Conservation (phyloP, 2,329 filamentous ascomycete species). For the Ramichloridium luteum region DNA sequence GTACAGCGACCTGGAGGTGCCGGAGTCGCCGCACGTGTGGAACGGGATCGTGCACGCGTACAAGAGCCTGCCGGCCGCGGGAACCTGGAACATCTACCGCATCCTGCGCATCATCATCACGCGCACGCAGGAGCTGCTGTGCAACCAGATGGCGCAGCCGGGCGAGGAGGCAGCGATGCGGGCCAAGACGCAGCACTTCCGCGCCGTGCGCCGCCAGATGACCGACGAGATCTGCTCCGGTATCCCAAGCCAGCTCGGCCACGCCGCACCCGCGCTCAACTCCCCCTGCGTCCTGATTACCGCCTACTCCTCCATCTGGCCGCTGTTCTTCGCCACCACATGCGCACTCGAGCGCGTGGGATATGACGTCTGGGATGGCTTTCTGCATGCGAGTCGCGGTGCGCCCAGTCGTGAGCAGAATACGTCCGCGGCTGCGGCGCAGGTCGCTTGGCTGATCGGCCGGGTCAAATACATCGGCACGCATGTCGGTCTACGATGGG, state of each 20-base stretch:
- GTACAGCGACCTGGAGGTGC: constrained; percentile 19
- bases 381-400: constrained; percentile 5
- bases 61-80: constrained; percentile 10
- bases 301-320: constrained; percentile 22
- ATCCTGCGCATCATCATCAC: constrained; percentile 21
- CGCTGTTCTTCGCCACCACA: constrained; percentile 24
- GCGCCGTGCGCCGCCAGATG: constrained; percentile 18
- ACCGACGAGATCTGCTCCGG: constrained; percentile 22
- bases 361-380: constrained; percentile 5
- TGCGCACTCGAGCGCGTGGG: constrained; percentile 21
- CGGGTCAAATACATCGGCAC: constrained; percentile 21
- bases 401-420: constrained; percentile 1
- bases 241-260: constrained; percentile 18
- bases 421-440: constrained; percentile 15
- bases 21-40: constrained; percentile 21
- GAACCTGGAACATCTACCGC: constrained; percentile 19
- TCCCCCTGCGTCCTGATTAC: constrained; percentile 17
- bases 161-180: neutral
- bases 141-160: neutral
- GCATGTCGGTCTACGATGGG: constrained; percentile 19
- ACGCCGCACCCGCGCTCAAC: constrained; percentile 15
- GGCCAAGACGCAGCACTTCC: constrained; percentile 15
- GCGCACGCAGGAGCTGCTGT: constrained; percentile 19
- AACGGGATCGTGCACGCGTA: constrained; percentile 20
- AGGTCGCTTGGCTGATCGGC: constrained; percentile 21